Base-by-base conservation (phyloP, 2,329 filamentous ascomycete genomes). In the Colletotrichum australisinense region DNA sequence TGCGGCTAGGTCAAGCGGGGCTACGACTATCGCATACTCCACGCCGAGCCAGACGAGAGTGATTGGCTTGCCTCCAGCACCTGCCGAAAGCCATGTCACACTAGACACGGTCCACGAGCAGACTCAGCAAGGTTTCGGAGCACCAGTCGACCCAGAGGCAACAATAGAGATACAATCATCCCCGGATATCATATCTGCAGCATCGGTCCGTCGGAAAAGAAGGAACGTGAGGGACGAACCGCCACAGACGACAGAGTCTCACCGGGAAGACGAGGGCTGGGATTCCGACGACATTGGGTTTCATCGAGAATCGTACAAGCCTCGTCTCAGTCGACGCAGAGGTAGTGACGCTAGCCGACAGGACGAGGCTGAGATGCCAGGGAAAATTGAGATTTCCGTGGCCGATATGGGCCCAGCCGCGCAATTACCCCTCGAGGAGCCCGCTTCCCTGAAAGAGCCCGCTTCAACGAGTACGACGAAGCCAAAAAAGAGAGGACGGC, bases 1-100 rank as follows among this genome's bases (percentile, higher is more conserved):
- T 7, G 67, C 72, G 56, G 59, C 75, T 32, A 60, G 75, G 32
- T 81, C 80, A 5, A 82, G 80, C 63, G 79, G 76, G 16, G 78
- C 76, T 7, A 79, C 78, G 9, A 84, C 82, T 1, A 78, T 83
- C 67, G 80, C 81, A 1, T 83, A 82, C 38, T 76, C 82, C 5
- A 84, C 83, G 1, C 83, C 83, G 9, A 84, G 79, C 62, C 75
- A 77, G 9, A 79, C 75, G 35, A 22, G 72, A 16, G 52, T 52
- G 35, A 32, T 35, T 30, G 52, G 28, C 53, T 24, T 4, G 26
- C 49, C 9, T 49, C 14, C 6, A 52, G 42, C 26, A 28, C 35
- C 58, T 7, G 53, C 72, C 16, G 32, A 16, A 67, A 69, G 69
- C 24, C 30, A 62, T 19, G 16, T 38, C 3, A 32, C 52, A 12